Conservation (phyloP, 306 rosid genomes). For the Alnus glutinosa region DNA sequence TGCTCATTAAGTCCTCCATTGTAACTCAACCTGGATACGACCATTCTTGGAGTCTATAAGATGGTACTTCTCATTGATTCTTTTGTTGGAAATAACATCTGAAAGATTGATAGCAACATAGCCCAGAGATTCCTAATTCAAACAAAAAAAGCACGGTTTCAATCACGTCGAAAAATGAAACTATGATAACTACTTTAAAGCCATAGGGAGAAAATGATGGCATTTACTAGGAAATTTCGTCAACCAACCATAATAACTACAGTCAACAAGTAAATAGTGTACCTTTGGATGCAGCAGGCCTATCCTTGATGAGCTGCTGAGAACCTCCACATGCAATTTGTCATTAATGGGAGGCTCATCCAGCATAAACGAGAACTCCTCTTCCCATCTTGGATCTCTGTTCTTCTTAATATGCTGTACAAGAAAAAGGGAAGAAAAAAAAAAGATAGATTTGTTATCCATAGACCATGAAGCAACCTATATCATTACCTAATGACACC, state of each 20-base stretch:
- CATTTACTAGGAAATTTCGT: neutral
- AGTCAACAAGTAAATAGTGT: conserved; percentile 2
- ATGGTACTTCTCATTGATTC: conserved; percentile 78
- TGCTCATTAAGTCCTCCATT: conserved; percentile 67
- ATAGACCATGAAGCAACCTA: neutral
- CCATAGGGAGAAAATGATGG: neutral
- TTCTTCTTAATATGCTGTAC: conserved; percentile 65
- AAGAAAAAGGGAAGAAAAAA: neutral
- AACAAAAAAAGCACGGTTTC: conserved; percentile 6
- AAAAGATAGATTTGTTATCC: conserved; percentile 16
- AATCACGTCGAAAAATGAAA: conserved; percentile 8
- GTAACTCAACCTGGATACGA: conserved; percentile 75
- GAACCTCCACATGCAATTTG: conserved; percentile 72
- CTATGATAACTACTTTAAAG: neutral
- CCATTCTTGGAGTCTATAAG: conserved; percentile 96
- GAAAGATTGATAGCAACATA: conserved; percentile 63
- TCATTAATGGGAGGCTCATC: conserved; percentile 80
- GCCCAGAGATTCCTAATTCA: conserved; percentile 73
- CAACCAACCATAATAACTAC: neutral
- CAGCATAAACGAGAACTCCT: conserved; percentile 66
- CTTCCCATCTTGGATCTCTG: conserved; percentile 95
- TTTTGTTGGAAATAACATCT: conserved; percentile 70
- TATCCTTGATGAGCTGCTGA: conserved; percentile 76
- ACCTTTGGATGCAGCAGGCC: conserved; percentile 79
- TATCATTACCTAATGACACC: neutral